These are phyloP conservation scores for Fusarium oligoseptatum DNA, from an alignment of 2,329 filamentous ascomycete species.

Conservation along the genomic window DNA sequence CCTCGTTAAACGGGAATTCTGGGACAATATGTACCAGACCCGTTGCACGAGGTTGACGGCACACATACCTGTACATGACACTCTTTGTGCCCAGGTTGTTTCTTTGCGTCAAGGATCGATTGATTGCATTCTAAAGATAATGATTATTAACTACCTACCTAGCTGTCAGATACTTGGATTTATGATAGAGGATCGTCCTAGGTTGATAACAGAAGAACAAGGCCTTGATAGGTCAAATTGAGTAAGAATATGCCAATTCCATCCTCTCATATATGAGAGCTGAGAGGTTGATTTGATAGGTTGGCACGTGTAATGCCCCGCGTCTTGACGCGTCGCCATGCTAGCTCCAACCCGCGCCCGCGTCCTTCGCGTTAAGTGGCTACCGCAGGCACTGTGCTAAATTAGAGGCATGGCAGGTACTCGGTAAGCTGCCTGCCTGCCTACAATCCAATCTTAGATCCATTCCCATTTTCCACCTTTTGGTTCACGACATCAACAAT, in stretches of 20 bases:
- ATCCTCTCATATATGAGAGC: background rate
- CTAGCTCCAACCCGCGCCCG: background rate
- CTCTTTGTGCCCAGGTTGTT: constrained; percentile 8
- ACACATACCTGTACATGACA: background rate
- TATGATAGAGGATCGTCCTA: constrained; percentile 16
- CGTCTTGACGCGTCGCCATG: constrained; percentile 25
- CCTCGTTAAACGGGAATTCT: background rate
- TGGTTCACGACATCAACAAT: constrained; percentile 30
- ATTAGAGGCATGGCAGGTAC: background rate
- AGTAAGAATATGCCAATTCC: background rate
- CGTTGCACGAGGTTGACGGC: background rate
- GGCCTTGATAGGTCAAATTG: background rate
- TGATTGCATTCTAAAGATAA: constrained; percentile 9
- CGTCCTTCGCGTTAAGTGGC: constrained; percentile 34
- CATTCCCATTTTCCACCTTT: constrained; percentile 23
- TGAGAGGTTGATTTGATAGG: background rate
- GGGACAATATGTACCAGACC: background rate
- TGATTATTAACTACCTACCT: constrained; percentile 3
- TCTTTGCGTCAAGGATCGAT: background rate
- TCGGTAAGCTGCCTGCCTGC: constrained; percentile 30
- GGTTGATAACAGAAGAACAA: background rate
- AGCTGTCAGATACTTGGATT: background rate
- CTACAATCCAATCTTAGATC: constrained; percentile 30
- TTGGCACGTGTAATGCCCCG: constrained; percentile 5
- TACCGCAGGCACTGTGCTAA: constrained; percentile 7